Conservation (phyloP, 352 stramenopile genomes). For the Phytopythium kandeliae region DNA sequence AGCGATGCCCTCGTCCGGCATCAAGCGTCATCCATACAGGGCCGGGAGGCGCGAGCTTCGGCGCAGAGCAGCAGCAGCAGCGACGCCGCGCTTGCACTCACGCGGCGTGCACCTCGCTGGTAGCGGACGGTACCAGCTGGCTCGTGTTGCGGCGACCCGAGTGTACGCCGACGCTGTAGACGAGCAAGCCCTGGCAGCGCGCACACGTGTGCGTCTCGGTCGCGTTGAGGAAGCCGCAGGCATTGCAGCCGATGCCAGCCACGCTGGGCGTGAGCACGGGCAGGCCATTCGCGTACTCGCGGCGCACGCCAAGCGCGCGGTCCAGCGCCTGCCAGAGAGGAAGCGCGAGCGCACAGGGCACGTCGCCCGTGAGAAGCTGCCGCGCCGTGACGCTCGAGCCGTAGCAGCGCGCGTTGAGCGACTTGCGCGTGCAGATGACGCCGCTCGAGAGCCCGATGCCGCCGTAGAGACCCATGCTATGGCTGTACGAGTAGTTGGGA, state of each 20-base stretch:
- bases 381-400: slow-evolving; percentile 51
- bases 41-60: no score
- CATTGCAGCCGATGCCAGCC: slow-evolving; percentile 43
- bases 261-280: slow-evolving; percentile 41
- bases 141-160: slow-evolving; percentile 57
- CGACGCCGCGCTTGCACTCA: neutral
- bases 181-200: slow-evolving; percentile 55
- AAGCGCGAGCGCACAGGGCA: slow-evolving; percentile 49
- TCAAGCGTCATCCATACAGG: no score
- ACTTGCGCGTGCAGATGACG: slow-evolving; percentile 71
- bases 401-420: slow-evolving; percentile 70
- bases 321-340: slow-evolving; percentile 66
- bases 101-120: neutral
- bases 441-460: slow-evolving; percentile 63
- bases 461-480: slow-evolving; percentile 69
- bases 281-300: slow-evolving; percentile 61
- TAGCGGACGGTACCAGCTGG: slow-evolving; percentile 27
- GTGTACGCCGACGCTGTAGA: slow-evolving; percentile 69
- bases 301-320: slow-evolving; percentile 43
- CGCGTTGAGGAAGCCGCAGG: slow-evolving; percentile 47
- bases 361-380: slow-evolving; percentile 63
- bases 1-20: no score
- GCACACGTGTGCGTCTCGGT: slow-evolving; percentile 35
- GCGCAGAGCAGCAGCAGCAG: no score
- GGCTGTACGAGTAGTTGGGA: slow-evolving; percentile 79